Evolutionary conservation across 495 filamentous ascomycete species (phyloP).

Genomic region (Sphaerosporella brunnea): DNA sequence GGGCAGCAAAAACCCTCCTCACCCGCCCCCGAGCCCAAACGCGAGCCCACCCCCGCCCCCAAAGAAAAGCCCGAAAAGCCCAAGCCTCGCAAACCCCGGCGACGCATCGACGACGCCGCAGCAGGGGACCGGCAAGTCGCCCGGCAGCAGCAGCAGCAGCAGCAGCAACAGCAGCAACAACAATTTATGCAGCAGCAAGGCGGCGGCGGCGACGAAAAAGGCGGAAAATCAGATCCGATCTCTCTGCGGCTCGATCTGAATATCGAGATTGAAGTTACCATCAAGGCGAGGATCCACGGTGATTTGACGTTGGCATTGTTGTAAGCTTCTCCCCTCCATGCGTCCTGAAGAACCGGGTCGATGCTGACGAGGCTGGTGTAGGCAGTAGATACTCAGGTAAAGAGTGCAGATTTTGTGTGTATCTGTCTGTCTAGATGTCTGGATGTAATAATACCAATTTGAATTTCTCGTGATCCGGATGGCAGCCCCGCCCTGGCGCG

Average conservation of each 20-base stretch:
- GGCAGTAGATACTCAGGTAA: no score
- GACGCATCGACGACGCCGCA: neutral
- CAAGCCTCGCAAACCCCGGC: neutral
- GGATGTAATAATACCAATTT: no score
- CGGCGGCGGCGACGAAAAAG: slow-evolving; percentile 2
- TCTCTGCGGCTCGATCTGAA: slow-evolving; percentile 66
- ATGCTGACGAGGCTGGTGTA: no score
- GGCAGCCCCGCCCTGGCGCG: no score
- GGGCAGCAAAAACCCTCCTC: neutral
- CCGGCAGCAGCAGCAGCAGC: slow-evolving; percentile 3
- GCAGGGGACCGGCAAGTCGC: neutral
- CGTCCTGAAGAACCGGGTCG: no score
- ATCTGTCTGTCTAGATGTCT: no score
- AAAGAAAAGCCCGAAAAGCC: neutral
- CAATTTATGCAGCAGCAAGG: neutral
- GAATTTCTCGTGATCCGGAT: no score
- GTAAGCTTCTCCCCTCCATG: slow-evolving; percentile 38
- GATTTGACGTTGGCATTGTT: slow-evolving; percentile 72
- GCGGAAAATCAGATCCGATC: slow-evolving; percentile 47
- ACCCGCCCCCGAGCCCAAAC: neutral
- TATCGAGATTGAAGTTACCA: slow-evolving; percentile 71
- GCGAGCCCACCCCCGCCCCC: neutral
- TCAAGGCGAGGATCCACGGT: slow-evolving; percentile 85
- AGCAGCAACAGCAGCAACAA: neutral
- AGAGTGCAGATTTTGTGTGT: no score